Conservation (phyloP, 2,329 filamentous ascomycete genomes). For the Penicillium sp. region DNA sequence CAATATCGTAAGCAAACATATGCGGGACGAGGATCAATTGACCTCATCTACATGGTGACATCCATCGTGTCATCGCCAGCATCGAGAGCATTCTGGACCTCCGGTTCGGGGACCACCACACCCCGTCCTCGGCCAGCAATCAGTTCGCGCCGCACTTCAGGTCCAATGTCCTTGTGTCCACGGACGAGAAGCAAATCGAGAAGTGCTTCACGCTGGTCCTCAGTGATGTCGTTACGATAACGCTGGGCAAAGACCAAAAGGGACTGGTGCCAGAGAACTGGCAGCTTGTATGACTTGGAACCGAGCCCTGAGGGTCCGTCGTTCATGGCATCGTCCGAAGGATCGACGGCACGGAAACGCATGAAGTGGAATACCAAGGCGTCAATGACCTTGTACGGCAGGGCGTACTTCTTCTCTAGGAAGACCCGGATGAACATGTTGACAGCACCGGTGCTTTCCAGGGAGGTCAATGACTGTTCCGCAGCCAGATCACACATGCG, state of each 20-base stretch:
- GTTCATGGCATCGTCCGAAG: slow-evolving; percentile 53
- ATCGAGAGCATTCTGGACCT: slow-evolving; percentile 58
- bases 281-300: slow-evolving; percentile 64
- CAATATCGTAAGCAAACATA: slow-evolving; percentile 24
- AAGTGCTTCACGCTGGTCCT: slow-evolving; percentile 88
- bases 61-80: slow-evolving; percentile 91
- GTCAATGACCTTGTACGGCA: slow-evolving; percentile 93
- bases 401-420: slow-evolving; percentile 93
- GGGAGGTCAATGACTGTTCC: slow-evolving; percentile 71
- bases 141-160: slow-evolving; percentile 85
- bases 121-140: slow-evolving; percentile 84
- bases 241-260: slow-evolving; percentile 88
- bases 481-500: slow-evolving; percentile 92
- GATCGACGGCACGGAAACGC: slow-evolving; percentile 70
- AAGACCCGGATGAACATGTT: slow-evolving; percentile 94
- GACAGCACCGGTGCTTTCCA: slow-evolving; percentile 84
- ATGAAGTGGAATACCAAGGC: slow-evolving; percentile 95
- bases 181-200: slow-evolving; percentile 81
- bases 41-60: slow-evolving; percentile 48
- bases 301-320: slow-evolving; percentile 41
- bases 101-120: slow-evolving; percentile 51
- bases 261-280: slow-evolving; percentile 95
- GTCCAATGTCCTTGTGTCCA: slow-evolving; percentile 83
- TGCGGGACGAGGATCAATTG: slow-evolving; percentile 11
- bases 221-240: slow-evolving; percentile 93